Evolutionary conservation across 2,329 filamentous ascomycete species (phyloP).

Genomic region (Penicillium decumbens): DNA sequence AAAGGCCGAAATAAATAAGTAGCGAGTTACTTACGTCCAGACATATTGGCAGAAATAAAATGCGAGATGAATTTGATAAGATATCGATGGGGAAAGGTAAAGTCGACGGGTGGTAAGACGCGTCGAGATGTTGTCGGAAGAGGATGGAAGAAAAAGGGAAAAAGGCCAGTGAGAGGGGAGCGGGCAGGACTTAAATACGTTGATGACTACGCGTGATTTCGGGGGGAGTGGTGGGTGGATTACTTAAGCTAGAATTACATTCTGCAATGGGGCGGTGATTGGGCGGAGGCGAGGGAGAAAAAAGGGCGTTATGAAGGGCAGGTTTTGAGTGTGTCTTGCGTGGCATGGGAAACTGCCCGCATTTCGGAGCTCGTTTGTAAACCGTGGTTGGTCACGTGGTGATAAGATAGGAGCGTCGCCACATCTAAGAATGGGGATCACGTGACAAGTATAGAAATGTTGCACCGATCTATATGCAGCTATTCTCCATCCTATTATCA

Average conservation of each 20-base stretch:
- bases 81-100: constrained; percentile 18
- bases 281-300: constrained; percentile 28
- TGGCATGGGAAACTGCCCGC: constrained; percentile 14
- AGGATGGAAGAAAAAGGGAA: constrained; percentile 19
- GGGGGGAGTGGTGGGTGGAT: constrained; percentile 14
- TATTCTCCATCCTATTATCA: background rate
- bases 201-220: constrained; percentile 31
- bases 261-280: constrained; percentile 32
- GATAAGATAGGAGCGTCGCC: constrained; percentile 10
- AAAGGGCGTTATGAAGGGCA: constrained; percentile 40
- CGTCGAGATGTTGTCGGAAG: constrained; percentile 17
- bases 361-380: constrained; percentile 10
- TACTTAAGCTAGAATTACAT: constrained; percentile 26
- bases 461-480: background rate
- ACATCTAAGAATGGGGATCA: background rate
- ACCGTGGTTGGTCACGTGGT: constrained; percentile 20
- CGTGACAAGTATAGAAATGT: background rate
- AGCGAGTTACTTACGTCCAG: constrained; percentile 38
- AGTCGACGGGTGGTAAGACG: constrained; percentile 13
- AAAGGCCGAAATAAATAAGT: constrained; percentile 1
- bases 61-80: constrained; percentile 14
- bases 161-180: constrained; percentile 9
- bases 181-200: constrained; percentile 30
- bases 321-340: constrained; percentile 32
- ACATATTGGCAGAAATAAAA: constrained; percentile 29